These are phyloP conservation scores for Obba rivulosa DNA, from an alignment of 768 basidiomycete species.

Conservation along the genomic window DNA sequence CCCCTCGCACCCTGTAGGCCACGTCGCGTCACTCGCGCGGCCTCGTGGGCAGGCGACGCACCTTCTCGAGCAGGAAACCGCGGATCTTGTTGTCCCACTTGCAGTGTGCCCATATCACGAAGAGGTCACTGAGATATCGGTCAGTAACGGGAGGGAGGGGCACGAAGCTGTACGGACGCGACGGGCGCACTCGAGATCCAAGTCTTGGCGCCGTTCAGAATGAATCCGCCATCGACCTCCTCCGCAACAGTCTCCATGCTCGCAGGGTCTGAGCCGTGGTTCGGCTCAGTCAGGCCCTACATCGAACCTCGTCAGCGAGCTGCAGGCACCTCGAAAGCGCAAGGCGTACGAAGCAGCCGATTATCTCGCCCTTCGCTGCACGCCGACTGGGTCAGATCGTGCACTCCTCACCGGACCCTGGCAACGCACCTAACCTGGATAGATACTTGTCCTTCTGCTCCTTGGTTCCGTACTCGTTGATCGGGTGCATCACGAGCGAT, in stretches of 20 bases:
- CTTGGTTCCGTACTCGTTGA: slow-evolving; percentile 82
- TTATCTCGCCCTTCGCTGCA: slow-evolving; percentile 74
- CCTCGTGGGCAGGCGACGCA: slow-evolving; percentile 20
- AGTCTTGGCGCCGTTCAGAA: slow-evolving; percentile 89
- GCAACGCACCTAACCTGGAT: slow-evolving; percentile 62
- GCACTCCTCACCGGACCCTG: background rate
- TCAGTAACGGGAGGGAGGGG: slow-evolving; percentile 4
- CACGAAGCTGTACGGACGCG: slow-evolving; percentile 46
- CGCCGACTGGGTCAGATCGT: background rate
- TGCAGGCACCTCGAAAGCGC: slow-evolving; percentile 1
- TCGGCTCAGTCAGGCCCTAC: slow-evolving; percentile 92
- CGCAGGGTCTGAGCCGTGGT: slow-evolving; percentile 95
- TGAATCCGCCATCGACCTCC: slow-evolving; percentile 79
- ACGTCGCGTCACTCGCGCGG: no score
- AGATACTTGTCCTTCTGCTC: slow-evolving; percentile 90
- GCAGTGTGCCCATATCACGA: slow-evolving; percentile 91
- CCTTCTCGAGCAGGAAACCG: slow-evolving; percentile 91
- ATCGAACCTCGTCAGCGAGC: background rate
- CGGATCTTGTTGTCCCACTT: slow-evolving; percentile 91
- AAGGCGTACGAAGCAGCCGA: slow-evolving; percentile 87
- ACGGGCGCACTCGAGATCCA: slow-evolving; percentile 96
- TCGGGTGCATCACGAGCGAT: slow-evolving; percentile 94
- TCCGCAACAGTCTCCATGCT: slow-evolving; percentile 94
- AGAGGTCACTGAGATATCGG: slow-evolving; percentile 60
- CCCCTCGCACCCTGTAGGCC: slow-evolving; percentile 76